Percentiles rank a stretch among this genome's conserved stretches.
Evolutionary conservation across 176 grass and related monocot species (phyloP).

Genomic region (Carex myosuroides): DNA sequence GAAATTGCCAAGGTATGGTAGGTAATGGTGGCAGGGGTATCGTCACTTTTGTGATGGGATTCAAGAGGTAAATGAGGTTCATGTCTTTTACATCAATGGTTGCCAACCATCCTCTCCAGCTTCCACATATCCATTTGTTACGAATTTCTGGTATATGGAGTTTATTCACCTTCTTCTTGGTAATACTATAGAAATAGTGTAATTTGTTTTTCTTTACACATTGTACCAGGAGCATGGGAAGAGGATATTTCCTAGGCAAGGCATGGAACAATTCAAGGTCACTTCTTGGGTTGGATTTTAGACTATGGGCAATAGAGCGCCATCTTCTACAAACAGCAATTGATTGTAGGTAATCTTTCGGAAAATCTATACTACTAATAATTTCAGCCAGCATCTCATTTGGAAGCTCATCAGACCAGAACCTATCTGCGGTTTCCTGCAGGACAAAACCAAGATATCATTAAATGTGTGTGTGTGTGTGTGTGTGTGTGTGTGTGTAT

Average conservation of each 20-base stretch:
- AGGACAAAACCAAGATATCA: not conserved
- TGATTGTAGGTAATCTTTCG: not conserved
- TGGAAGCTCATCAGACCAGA: not conserved
- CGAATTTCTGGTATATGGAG: not conserved
- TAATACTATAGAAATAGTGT: conserved; percentile 3
- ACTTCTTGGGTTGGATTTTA: not conserved
- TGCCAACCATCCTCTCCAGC: not conserved
- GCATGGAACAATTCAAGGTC: not conserved
- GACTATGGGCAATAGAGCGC: not conserved
- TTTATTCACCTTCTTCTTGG: not conserved
- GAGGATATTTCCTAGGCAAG: not conserved
- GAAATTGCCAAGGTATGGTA: too few species aligned
- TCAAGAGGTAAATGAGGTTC: not conserved
- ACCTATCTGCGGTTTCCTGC: not conserved
- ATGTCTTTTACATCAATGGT: not conserved
- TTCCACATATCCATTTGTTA: not conserved
- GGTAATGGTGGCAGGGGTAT: not conserved
- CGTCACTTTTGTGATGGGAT: not conserved
- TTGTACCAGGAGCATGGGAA: not conserved
- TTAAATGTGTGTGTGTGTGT: not conserved
- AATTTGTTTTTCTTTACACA: not conserved
- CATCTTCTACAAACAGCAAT: not conserved
- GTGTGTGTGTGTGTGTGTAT: too few species aligned
- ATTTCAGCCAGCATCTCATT: not conserved
- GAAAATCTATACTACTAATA: not conserved